Percentiles rank a stretch among this genome's conserved stretches.
Conservation (phyloP, 768 basidiomycete species). For the Cyathus striatus region DNA sequence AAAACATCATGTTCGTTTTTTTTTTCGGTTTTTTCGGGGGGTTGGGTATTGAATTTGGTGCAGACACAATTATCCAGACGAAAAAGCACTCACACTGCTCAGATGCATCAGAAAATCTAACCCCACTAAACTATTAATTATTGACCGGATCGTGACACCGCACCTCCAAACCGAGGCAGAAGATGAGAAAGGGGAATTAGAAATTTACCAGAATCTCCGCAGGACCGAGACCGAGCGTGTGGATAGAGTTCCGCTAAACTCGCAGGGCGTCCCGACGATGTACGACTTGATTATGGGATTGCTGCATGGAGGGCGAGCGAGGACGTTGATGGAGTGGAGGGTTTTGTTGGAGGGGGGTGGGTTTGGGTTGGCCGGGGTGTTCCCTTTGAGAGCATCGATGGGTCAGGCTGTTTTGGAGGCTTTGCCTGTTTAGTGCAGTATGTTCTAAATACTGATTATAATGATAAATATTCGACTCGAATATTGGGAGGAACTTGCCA, state of each 20-base stretch:
- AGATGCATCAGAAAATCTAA: not conserved
- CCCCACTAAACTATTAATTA: not conserved
- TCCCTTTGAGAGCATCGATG: not conserved
- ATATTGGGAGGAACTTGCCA: too few relatives aligned
- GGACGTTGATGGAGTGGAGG: not conserved
- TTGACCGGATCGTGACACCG: not conserved
- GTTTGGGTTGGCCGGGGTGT: not conserved
- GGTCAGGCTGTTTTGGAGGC: not conserved
- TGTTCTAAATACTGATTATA: too few relatives aligned
- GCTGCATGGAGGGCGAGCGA: not conserved
- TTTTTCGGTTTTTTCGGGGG: not conserved
- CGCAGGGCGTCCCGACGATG: not conserved
- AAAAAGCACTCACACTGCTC: not conserved
- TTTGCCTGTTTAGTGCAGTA: not conserved
- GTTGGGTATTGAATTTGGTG: not conserved
- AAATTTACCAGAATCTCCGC: not conserved
- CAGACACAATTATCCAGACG: not conserved
- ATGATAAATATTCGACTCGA: too few relatives aligned
- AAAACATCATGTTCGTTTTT: not conserved
- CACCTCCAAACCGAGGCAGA: not conserved
- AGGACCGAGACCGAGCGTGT: not conserved
- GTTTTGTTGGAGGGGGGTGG: not conserved
- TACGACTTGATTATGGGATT: not conserved
- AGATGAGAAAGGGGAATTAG: not conserved
- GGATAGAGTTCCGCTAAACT: too few relatives aligned